Evolutionary conservation across 129 eudicot species (phyloP).

Genomic region (Lactuca saligna): DNA sequence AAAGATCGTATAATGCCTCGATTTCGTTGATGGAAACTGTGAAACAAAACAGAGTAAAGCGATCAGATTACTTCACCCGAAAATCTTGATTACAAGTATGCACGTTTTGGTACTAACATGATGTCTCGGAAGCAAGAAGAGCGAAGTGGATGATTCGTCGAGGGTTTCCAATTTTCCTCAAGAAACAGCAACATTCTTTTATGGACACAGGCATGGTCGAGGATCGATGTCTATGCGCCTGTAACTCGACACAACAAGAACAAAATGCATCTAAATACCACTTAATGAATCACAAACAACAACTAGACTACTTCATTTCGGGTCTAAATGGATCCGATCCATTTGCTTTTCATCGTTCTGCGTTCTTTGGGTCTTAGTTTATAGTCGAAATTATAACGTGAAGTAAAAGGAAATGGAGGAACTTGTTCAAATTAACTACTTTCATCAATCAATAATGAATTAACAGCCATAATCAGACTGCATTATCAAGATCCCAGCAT

Average conservation of each 20-base stretch:
- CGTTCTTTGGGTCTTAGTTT: not conserved
- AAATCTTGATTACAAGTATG: slow-evolving; percentile 10
- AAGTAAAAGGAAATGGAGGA: not conserved
- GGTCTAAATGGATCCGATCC: slow-evolving; percentile 6
- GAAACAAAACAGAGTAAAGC: not conserved
- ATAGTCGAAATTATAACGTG: not conserved
- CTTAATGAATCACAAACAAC: not conserved
- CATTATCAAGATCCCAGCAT: slow-evolving; percentile 5
- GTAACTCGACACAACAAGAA: not conserved
- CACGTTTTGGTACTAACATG: slow-evolving; percentile 56
- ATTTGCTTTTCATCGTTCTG: no score
- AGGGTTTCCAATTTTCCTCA: slow-evolving; percentile 37
- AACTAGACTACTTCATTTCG: not conserved
- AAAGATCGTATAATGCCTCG: slow-evolving; percentile 48
- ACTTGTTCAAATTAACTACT: not conserved
- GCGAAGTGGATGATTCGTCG: slow-evolving; percentile 42
- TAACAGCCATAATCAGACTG: not conserved
- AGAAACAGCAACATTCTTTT: slow-evolving; percentile 51
- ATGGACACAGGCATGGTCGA: slow-evolving; percentile 36
- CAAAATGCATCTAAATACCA: not conserved
- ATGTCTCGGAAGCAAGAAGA: slow-evolving; percentile 74
- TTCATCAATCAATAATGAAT: slow-evolving; percentile 7
- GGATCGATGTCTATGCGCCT: slow-evolving; percentile 17
- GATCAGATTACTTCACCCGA: slow-evolving; percentile 4
- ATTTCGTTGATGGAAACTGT: slow-evolving; percentile 60